Evolutionary conservation across 371 early-diverging fungal species (phyloP).

Genomic region (Actinomucor elegans): DNA sequence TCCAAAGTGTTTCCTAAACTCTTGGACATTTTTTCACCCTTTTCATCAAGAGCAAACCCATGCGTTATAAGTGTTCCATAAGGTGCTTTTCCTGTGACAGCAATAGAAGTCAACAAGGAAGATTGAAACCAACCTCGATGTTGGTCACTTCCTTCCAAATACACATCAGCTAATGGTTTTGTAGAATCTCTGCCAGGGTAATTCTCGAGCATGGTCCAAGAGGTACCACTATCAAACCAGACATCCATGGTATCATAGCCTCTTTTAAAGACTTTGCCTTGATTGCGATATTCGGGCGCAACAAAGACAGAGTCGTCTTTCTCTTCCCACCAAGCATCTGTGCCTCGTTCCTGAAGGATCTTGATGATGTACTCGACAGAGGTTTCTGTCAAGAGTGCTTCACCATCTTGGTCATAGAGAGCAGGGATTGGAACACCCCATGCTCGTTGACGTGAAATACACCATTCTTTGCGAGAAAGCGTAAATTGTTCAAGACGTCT

Average conservation of each 20-base stretch:
- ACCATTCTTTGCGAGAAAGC: constrained; percentile 80
- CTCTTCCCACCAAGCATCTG: constrained; percentile 82
- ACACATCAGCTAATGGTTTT: constrained; percentile 78
- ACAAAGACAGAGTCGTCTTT: constrained; percentile 69
- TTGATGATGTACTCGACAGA: constrained; percentile 71
- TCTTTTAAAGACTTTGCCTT: constrained; percentile 53
- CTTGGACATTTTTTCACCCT: constrained; percentile 94
- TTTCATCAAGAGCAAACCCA: constrained; percentile 91
- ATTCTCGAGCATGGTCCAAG: constrained; percentile 66
- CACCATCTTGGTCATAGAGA: constrained; percentile 66
- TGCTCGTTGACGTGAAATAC: constrained; percentile 87
- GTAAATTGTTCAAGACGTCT: constrained; percentile 68
- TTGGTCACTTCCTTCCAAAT: constrained; percentile 94
- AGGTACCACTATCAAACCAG: constrained; percentile 93
- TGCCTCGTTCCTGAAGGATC: constrained; percentile 60
- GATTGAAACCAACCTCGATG: constrained; percentile 99
- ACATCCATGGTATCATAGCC: constrained; percentile 93
- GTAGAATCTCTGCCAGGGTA: constrained; percentile 20
- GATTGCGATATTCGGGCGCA: constrained; percentile 62
- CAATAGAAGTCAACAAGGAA: constrained; percentile 85
- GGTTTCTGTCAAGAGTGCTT: constrained; percentile 65
- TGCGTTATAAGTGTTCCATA: constrained; percentile 87
- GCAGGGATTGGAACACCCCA: constrained; percentile 88
- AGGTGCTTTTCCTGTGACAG: constrained; percentile 76
- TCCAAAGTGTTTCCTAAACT: constrained; percentile 89